Conservation (phyloP, 1,284 basidiomycete species). For the Peniophora sp. region DNA sequence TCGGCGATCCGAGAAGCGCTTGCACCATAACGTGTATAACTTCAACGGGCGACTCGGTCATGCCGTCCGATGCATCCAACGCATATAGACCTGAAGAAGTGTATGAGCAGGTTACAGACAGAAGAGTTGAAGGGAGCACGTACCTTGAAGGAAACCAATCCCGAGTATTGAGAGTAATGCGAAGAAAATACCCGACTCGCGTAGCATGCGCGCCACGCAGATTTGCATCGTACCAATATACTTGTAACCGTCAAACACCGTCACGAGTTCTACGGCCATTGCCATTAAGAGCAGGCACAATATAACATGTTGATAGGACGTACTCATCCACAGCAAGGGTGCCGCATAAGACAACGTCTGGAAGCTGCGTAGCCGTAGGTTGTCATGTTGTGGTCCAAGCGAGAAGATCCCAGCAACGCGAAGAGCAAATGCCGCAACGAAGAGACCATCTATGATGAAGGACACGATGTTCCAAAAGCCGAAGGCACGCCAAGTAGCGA, state of each 20-base stretch:
- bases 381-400: constrained; percentile 30
- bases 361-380: constrained; percentile 65
- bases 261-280: constrained; percentile 69
- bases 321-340: constrained; percentile 87
- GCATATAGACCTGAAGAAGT: constrained; percentile 28
- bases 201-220: constrained; percentile 82
- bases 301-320: constrained; percentile 17
- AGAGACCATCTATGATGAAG: constrained; percentile 63
- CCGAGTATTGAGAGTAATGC: constrained; percentile 76
- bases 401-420: constrained; percentile 58
- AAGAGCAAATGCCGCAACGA: constrained; percentile 67
- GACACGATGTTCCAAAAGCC: constrained; percentile 79
- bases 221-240: constrained; percentile 84
- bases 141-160: constrained; percentile 78
- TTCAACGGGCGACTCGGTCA: constrained; percentile 43
- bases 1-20: constrained; percentile 69
- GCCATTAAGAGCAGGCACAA: constrained; percentile 2
- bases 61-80: constrained; percentile 85
- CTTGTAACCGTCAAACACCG: constrained; percentile 78
- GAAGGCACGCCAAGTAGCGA: constrained; percentile 63
- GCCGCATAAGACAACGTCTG: constrained; percentile 82
- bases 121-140: constrained; percentile 28
- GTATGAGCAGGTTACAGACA: too few relatives aligned
- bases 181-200: constrained; percentile 92
- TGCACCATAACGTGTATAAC: constrained; percentile 75